These are phyloP conservation scores for Fusarium chaquense DNA, from an alignment of 2,329 filamentous ascomycete genomes.

Conservation along the genomic window DNA sequence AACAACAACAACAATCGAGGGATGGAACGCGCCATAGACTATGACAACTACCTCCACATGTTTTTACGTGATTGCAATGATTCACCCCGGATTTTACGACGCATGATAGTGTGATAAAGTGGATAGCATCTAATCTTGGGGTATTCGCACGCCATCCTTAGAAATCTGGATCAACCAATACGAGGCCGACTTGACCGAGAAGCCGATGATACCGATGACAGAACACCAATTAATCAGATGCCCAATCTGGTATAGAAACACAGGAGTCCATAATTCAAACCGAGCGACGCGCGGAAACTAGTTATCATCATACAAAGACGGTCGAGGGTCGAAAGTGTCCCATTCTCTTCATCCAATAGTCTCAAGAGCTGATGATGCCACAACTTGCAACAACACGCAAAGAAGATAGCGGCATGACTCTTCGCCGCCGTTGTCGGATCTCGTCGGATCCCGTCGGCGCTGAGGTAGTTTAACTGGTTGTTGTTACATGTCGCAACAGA, in stretches of 20 bases:
- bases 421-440: background rate
- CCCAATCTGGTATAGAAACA: background rate
- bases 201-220: background rate
- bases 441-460: background rate
- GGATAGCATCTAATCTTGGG: constrained; percentile 9
- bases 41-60: background rate
- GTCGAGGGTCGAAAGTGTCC: background rate
- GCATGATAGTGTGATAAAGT: background rate
- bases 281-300: background rate
- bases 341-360: background rate
- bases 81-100: background rate
- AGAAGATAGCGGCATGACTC: background rate
- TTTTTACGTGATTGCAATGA: background rate
- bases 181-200: background rate
- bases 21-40: background rate
- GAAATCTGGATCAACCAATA: background rate
- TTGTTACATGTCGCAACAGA: constrained; percentile 7
- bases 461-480: background rate
- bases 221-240: background rate
- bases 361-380: background rate
- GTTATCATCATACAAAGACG: background rate
- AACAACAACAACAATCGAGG: background rate
- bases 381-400: background rate
- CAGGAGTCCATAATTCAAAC: background rate
- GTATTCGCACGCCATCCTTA: constrained; percentile 17